Conservation (phyloP, 108 stramenopile genomes). For the Ochromonas danica region DNA sequence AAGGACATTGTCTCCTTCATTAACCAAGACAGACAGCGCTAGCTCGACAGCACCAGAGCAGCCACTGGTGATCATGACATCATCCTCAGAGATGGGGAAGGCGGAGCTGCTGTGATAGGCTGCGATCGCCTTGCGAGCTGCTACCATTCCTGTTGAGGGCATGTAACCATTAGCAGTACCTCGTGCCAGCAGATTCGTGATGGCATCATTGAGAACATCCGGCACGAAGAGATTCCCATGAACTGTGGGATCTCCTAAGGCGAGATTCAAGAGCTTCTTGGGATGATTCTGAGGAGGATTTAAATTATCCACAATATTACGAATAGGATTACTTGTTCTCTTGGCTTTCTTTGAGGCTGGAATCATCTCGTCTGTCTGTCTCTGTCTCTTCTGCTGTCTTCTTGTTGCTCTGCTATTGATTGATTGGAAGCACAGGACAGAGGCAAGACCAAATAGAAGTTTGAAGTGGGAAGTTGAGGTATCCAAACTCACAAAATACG, state of each 20-base stretch:
- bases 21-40: conserved; percentile 66
- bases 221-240: conserved; percentile 65
- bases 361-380: too few relatives aligned
- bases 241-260: conserved; percentile 71
- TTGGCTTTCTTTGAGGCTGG: conserved; percentile 46
- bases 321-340: conserved; percentile 75
- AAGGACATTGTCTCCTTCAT: conserved; percentile 68
- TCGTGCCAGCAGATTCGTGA: conserved; percentile 50
- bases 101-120: conserved; percentile 16
- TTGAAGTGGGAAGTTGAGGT: too few relatives aligned
- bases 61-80: conserved; percentile 83
- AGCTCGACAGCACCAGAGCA: conserved; percentile 83
- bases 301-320: conserved; percentile 75
- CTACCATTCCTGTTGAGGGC: conserved; percentile 67
- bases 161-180: conserved; percentile 63
- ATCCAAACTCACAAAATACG: too few relatives aligned
- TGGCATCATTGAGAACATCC: conserved; percentile 58
- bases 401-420: too few relatives aligned
- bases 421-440: too few relatives aligned
- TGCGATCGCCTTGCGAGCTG: conserved; percentile 75
- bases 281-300: conserved; percentile 56
- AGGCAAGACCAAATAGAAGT: too few relatives aligned
- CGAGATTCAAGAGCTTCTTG: conserved; percentile 60
- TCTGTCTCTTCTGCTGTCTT: too few relatives aligned
- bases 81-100: conserved; percentile 58